These are phyloP conservation scores for Curvularia spicifera DNA, from an alignment of 2,329 filamentous ascomycete genomes.

Conservation along the genomic window DNA sequence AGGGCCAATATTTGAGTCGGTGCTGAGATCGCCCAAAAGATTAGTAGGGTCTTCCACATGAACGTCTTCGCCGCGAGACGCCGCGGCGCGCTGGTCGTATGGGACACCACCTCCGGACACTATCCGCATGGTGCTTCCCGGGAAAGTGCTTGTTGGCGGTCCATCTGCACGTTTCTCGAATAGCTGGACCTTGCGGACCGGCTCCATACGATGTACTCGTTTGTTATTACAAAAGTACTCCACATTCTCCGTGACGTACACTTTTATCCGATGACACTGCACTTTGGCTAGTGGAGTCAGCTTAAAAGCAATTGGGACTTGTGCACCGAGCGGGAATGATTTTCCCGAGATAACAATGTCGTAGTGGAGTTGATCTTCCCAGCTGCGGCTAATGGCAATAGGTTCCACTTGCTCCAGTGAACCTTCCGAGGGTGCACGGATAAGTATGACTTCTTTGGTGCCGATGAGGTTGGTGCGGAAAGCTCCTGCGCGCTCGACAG, in stretches of 20 bases:
- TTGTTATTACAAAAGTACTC: constrained; percentile 91
- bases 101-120: constrained; percentile 81
- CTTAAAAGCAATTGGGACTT: constrained; percentile 93
- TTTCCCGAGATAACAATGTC: constrained; percentile 96
- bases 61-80: constrained; percentile 62
- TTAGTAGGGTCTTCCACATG: constrained; percentile 66
- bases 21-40: constrained; percentile 76
- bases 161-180: constrained; percentile 88
- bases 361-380: constrained; percentile 95
- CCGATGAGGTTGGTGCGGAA: constrained; percentile 90
- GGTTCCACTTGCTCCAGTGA: constrained; percentile 91
- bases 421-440: constrained; percentile 84
- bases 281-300: constrained; percentile 91
- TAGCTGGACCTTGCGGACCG: constrained; percentile 80
- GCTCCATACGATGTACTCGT: constrained; percentile 82
- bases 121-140: constrained; percentile 76
- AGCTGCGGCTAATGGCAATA: constrained; percentile 89
- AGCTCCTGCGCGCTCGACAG: constrained; percentile 82
- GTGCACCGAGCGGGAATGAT: constrained; percentile 86
- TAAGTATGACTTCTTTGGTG: constrained; percentile 79
- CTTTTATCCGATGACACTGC: constrained; percentile 89
- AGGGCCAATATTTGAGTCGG: constrained; percentile 79
- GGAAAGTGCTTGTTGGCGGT: constrained; percentile 73
- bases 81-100: constrained; percentile 64
- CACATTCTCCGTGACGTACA: constrained; percentile 86